Evolutionary conservation across 2,329 filamentous ascomycete species (phyloP), one percentile per base, ranked within the genome.

Genomic region (Hyphodiscus sp.): DNA sequence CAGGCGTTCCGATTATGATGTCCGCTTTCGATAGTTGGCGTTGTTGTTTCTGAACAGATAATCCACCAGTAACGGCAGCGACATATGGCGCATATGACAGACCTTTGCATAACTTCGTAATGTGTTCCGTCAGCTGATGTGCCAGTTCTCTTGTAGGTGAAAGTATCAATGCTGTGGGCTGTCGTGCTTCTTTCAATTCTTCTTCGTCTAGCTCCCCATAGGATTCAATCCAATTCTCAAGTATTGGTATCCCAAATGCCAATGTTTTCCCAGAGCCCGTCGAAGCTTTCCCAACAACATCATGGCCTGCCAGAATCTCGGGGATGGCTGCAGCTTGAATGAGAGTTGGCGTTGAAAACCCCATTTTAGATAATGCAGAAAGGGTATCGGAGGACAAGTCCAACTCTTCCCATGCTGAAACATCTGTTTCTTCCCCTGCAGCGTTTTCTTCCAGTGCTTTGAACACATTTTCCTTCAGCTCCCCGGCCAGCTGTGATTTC

Each of bases 191-290:
- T 18, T 69, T 63, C 2, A 62, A 63, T 2, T 70, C 65, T 41
- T 72, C 65, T 26, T 73, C 70, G 20, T 74, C 65, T 51, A 72
- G 65, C 11, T 73, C 70, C 18, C 69, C 69, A 20, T 69, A 69
- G 15, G 68, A 69, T 55, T 80, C 78, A 7, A 99, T 72, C 76
- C 86, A 96, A 52, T 80, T 78, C 69, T 99, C 91, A 10, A 97
- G 76, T 52, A 99, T 94, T 0, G 94, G 94, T 58, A 99, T 91
- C 1, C 87, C 90, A 69, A 96, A 99, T 0, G 94, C 92, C 45
- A 99, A 75, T 0, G 94, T 99, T 73, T 99, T 99, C 63, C 94
- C 94, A 15, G 94, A 97, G 60, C 94, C 94, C 0, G 94, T 99
- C 11, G 92, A 87, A 1, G 94, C 94, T 73, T 99, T 99, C 43